These are phyloP conservation scores for Eleusine coracana DNA, from an alignment of 176 grass and related monocot species.

Conservation along the genomic window DNA sequence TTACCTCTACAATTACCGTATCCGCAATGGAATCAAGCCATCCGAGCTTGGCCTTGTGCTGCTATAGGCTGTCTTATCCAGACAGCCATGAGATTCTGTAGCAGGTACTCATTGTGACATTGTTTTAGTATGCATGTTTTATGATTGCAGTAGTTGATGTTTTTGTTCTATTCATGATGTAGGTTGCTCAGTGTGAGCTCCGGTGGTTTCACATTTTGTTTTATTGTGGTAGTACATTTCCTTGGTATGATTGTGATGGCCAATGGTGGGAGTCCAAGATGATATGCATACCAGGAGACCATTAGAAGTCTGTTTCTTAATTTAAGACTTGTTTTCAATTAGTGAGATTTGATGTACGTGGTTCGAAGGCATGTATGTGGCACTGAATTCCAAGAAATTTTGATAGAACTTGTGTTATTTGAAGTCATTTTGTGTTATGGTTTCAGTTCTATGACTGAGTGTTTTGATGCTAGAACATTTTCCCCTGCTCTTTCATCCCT, in stretches of 20 bases:
- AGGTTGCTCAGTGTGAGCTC: slow-evolving; percentile 46
- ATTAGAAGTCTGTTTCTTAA: slow-evolving; percentile 39
- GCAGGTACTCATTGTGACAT: slow-evolving; percentile 37
- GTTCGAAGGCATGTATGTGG: slow-evolving; percentile 37
- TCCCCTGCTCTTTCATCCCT: background rate
- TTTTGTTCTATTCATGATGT: slow-evolving; percentile 37
- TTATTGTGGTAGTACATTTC: slow-evolving; percentile 42
- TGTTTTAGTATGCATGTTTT: slow-evolving; percentile 35
- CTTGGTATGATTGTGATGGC: slow-evolving; percentile 32
- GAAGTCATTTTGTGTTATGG: slow-evolving; percentile 35
- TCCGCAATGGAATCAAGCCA: slow-evolving; percentile 68
- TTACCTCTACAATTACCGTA: slow-evolving; percentile 94
- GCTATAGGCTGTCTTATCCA: slow-evolving; percentile 56
- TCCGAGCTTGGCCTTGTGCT: slow-evolving; percentile 92
- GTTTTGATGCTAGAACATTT: slow-evolving; percentile 18
- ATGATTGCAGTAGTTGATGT: slow-evolving; percentile 33
- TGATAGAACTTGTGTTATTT: slow-evolving; percentile 45
- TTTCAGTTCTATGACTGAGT: slow-evolving; percentile 4
- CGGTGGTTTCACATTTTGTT: slow-evolving; percentile 50
- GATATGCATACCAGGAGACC: slow-evolving; percentile 40
- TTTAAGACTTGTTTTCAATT: slow-evolving; percentile 44
- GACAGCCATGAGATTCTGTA: slow-evolving; percentile 13
- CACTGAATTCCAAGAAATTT: slow-evolving; percentile 56
- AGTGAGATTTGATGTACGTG: slow-evolving; percentile 25
- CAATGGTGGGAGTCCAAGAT: slow-evolving; percentile 38